Base-by-base conservation (phyloP, 306 rosid genomes). In the Myrica gale region DNA sequence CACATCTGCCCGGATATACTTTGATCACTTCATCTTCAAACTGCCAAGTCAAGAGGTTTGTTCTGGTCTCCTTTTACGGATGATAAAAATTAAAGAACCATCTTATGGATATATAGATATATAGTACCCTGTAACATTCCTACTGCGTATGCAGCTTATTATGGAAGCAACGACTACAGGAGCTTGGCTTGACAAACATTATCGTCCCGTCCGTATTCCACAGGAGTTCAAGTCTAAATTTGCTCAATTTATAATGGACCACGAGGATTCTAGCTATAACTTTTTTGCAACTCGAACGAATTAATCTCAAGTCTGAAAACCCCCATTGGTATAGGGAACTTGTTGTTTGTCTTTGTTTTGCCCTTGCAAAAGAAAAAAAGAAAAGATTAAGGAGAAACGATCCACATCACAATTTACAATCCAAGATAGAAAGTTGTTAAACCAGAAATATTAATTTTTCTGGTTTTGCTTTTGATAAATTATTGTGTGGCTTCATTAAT, bases 11-110 rank as follows among this genome's bases (percentile, higher is more conserved):
- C 93, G 93, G 50, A 1, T 92, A 55, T 87, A 77, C 90, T 72
- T 92, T 37, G 95, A 95, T 68, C 90, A 90, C 76, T 79, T 84
- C 82, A 88, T 95, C 80, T 82, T 77, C 81, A 95, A 88, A 89
- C 91, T 92, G 62, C 96, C 97, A 69, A 84, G 85, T 82, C 88
- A 76, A 80, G 98, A 92, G 96, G 98, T 95, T 66, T 71, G 66
- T 77, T 68, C 41, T 57, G 45, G 19, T 42, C 16, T 19, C 68
- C 32, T 73, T 73, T 39, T 39, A 55, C 16, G 6, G 7, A 51
- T 60, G 71, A 63, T 11, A 44, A 42, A 53, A 32, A 20, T 45
- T 48, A 39, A 20, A 67, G 67, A 63, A 26, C 32, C 32, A 26
- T 26, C 32, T 26, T 26, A 26, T 26, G 46, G 68, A 39, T 47